Evolutionary conservation across 352 stramenopile species (phyloP).

Genomic region (Pythium brachiatum): DNA sequence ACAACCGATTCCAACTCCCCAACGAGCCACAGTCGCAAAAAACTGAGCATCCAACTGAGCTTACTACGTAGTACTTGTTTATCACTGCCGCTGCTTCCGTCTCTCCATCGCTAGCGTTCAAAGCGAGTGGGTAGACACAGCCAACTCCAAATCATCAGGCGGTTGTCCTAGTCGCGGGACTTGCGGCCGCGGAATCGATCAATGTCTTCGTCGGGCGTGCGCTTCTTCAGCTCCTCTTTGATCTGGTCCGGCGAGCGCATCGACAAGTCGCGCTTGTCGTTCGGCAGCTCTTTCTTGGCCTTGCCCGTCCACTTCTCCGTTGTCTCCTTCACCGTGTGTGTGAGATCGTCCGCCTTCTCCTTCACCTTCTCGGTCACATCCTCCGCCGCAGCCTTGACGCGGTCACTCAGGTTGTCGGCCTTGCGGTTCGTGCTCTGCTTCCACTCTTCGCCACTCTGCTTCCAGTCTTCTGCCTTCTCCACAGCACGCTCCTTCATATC

Average conservation of each 20-base stretch:
- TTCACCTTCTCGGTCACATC: constrained; percentile 31
- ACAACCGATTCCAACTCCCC: too few species aligned
- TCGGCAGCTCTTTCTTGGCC: constrained; percentile 28
- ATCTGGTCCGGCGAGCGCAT: constrained; percentile 29
- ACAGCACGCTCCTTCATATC: constrained; percentile 28
- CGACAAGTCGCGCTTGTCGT: constrained; percentile 21
- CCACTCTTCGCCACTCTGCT: constrained; percentile 23
- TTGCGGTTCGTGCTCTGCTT: constrained; percentile 24
- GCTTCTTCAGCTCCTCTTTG: constrained; percentile 28
- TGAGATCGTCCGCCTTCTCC: constrained; percentile 31
- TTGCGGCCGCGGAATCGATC: constrained; percentile 16
- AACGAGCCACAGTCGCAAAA: too few species aligned
- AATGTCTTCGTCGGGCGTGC: constrained; percentile 14
- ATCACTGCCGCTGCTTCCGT: too few species aligned
- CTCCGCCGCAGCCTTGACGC: constrained; percentile 28
- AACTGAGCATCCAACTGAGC: too few species aligned
- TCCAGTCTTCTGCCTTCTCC: constrained; percentile 34
- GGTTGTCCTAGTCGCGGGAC: neutral
- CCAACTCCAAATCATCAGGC: neutral
- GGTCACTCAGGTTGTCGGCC: constrained; percentile 24
- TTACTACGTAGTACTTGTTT: too few species aligned
- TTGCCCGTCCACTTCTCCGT: constrained; percentile 32
- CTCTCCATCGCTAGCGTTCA: too few species aligned
- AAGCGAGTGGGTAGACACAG: neutral
- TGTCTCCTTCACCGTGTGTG: constrained; percentile 29